phyloP scores from a whole-genome alignment of 169 alveolate genomes.

The Eimeria zaria region DNA sequence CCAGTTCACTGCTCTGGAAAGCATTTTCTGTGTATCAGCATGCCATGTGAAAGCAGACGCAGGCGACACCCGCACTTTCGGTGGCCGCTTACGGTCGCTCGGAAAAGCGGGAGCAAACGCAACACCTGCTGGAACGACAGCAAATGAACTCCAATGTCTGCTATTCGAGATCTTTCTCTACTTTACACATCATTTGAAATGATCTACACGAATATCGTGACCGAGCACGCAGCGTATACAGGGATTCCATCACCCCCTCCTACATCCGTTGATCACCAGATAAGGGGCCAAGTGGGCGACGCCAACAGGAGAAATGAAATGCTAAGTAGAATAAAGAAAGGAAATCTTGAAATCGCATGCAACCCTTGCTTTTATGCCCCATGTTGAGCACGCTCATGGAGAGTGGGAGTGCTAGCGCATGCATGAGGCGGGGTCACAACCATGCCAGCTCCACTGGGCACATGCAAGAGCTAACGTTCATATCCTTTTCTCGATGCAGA shows the following conservation, averaged over 20 bases:
- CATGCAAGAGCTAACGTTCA: too few relatives aligned
- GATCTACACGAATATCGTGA: background rate
- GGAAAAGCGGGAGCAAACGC: too few relatives aligned
- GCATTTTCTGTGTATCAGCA: background rate
- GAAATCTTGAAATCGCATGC: background rate
- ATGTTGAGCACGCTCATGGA: background rate
- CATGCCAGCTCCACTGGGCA: background rate
- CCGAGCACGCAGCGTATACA: background rate
- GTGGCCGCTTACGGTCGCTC: too few relatives aligned
- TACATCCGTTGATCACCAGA: background rate
- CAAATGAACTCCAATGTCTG: background rate
- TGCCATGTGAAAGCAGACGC: background rate
- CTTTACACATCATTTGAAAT: background rate
- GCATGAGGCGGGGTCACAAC: background rate
- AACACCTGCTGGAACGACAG: background rate
- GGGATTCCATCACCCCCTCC: background rate
- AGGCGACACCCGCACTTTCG: background rate
- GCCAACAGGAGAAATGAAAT: background rate
- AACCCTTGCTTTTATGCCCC: background rate
- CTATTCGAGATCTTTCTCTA: too few relatives aligned
- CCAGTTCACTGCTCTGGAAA: background rate
- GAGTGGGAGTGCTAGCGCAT: conserved; percentile 11
- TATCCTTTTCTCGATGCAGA: background rate
- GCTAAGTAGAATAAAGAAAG: background rate
- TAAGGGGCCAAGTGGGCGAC: background rate